These are phyloP conservation scores for Serpula lacrymans DNA, from an alignment of 768 basidiomycete species.

Conservation along the genomic window DNA sequence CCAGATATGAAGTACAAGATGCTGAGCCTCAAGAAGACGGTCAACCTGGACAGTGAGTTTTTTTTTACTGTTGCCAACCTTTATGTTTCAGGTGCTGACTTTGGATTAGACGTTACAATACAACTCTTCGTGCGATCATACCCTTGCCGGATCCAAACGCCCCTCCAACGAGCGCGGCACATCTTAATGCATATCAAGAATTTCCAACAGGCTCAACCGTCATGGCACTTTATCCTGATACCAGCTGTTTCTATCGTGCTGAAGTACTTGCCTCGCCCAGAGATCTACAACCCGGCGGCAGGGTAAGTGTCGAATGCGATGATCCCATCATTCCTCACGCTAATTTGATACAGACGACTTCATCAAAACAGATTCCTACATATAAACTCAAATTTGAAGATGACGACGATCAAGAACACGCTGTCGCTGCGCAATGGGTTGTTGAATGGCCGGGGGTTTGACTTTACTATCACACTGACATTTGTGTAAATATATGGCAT, in stretches of 20 bases:
- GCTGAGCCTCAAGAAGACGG: constrained; percentile 81
- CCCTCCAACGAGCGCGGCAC: constrained; percentile 52
- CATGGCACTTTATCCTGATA: constrained; percentile 88
- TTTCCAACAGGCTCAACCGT: constrained; percentile 72
- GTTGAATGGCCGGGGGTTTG: constrained; percentile 69
- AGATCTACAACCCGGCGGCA: constrained; percentile 33
- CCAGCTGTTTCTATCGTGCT: constrained; percentile 87
- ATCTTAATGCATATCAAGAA: constrained; percentile 67
- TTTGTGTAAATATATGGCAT: too few species aligned
- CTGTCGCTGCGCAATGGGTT: constrained; percentile 74
- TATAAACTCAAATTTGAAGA: constrained; percentile 89
- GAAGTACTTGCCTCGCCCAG: constrained; percentile 72
- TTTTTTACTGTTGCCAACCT: constrained; percentile 1
- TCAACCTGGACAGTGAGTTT: constrained; percentile 52
- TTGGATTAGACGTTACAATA: constrained; percentile 55
- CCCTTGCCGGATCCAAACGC: constrained; percentile 76
- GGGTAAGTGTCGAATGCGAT: constrained; percentile 30
- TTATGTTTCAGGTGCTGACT: constrained; percentile 1
- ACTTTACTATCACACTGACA: too few species aligned
- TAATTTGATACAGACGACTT: constrained; percentile 18
- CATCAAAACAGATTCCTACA: constrained; percentile 48
- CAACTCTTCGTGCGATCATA: constrained; percentile 68
- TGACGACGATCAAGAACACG: constrained; percentile 80
- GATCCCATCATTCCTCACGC: not conserved
- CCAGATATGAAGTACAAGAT: constrained; percentile 83